These are phyloP conservation scores for Phoenix dactylifera DNA, from an alignment of 176 grass and related monocot genomes.

Conservation along the genomic window DNA sequence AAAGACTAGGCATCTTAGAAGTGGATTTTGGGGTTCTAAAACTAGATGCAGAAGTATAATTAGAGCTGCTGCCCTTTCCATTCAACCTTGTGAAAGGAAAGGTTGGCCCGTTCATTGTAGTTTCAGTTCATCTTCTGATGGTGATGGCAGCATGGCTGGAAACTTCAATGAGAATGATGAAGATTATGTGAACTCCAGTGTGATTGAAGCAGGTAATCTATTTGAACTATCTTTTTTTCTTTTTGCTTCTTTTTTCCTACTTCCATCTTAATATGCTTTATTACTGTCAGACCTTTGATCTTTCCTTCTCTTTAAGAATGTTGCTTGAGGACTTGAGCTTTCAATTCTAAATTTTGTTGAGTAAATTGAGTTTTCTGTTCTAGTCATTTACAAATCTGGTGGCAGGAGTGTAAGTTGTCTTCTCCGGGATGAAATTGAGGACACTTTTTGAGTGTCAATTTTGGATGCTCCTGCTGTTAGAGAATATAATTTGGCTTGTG, in stretches of 20 bases:
- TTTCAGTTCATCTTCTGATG: conserved; percentile 80
- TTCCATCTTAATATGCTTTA: not conserved
- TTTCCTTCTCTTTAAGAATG: no score
- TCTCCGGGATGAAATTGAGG: no score
- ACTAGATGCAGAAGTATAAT: conserved; percentile 38
- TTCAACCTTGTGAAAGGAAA: conserved; percentile 20
- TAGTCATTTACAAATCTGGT: no score
- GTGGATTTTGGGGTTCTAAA: conserved; percentile 40
- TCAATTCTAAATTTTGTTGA: no score
- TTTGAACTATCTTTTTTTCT: not conserved
- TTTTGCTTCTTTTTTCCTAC: not conserved
- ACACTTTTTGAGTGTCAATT: no score
- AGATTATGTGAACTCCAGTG: conserved; percentile 79
- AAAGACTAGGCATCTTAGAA: conserved; percentile 35
- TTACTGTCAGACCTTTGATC: no score
- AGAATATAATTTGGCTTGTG: no score
- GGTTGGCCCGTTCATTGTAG: conserved; percentile 31
- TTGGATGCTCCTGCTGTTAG: no score
- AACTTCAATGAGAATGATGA: conserved; percentile 79
- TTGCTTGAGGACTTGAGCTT: no score
- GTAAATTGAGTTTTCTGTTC: no score
- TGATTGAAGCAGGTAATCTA: conserved; percentile 73
- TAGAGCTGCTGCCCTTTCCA: conserved; percentile 25
- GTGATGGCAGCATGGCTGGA: conserved; percentile 58
- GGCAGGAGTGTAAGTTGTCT: no score